Evolutionary conservation across 179 eudicot species (phyloP).

Genomic region (Corrigiola litoralis): DNA sequence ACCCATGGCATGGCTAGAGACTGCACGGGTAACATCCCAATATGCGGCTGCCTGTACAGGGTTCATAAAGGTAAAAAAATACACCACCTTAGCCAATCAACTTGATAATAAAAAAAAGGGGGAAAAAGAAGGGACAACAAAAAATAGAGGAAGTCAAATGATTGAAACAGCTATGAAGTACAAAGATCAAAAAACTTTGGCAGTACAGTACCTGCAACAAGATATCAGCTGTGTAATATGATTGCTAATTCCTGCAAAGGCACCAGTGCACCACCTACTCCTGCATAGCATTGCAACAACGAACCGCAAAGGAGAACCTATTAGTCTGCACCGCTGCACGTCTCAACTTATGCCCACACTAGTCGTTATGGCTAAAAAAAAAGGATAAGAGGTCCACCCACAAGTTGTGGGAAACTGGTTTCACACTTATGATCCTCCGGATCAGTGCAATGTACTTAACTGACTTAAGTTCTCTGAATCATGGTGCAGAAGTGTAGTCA

Average conservation of each 20-base stretch:
- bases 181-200: background rate
- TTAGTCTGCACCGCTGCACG: constrained; percentile 8
- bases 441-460: constrained; percentile 13
- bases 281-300: constrained; percentile 14
- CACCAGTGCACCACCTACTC: constrained; percentile 11
- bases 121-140: background rate
- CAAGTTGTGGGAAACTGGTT: constrained; percentile 10
- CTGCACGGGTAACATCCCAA: background rate
- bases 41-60: background rate
- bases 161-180: constrained; percentile 9
- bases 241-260: constrained; percentile 17
- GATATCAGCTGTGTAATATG: constrained; percentile 22
- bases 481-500: no score
- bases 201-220: constrained; percentile 7
- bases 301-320: constrained; percentile 6
- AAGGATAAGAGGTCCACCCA: constrained; percentile 18
- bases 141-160: constrained; percentile 4
- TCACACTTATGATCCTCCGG: constrained; percentile 6
- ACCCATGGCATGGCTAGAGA: background rate
- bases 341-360: constrained; percentile 22
- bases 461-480: no score
- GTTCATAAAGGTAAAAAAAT: background rate
- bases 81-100: background rate
- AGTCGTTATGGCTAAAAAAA: background rate
- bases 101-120: background rate